phyloP scores from a whole-genome alignment of 805 yeast genomes.

The Maudiozyma serrabonitensis region DNA sequence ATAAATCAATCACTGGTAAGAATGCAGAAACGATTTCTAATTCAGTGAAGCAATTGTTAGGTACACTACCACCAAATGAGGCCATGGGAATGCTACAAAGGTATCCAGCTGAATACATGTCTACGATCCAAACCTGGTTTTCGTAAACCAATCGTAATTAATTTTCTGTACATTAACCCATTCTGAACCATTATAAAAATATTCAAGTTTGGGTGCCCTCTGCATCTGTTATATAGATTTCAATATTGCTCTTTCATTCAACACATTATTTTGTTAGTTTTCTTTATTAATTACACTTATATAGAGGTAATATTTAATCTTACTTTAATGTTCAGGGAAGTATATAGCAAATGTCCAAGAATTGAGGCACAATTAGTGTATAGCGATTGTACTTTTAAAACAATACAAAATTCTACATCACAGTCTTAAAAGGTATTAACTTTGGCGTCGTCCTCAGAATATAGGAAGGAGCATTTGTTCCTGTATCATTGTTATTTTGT shows the following conservation, averaged over 20 bases:
- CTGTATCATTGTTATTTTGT: slow-evolving; percentile 61
- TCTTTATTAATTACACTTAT: neutral
- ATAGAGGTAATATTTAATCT: neutral
- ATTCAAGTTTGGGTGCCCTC: neutral
- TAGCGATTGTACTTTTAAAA: too few species aligned
- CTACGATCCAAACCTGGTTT: slow-evolving; percentile 53
- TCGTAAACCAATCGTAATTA: slow-evolving; percentile 14
- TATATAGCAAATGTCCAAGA: too few species aligned
- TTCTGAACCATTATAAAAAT: neutral
- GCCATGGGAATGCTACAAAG: slow-evolving; percentile 55
- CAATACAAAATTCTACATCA: slow-evolving; percentile 1
- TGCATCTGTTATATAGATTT: slow-evolving; percentile 4
- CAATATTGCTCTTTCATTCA: neutral
- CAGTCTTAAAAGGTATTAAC: slow-evolving; percentile 27
- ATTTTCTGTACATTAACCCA: neutral
- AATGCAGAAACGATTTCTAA: slow-evolving; percentile 57
- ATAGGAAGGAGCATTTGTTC: slow-evolving; percentile 41
- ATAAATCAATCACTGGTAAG: slow-evolving; percentile 56
- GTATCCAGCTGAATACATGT: slow-evolving; percentile 52
- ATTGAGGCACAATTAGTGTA: too few species aligned
- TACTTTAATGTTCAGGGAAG: too few species aligned
- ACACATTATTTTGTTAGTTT: neutral
- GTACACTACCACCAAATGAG: slow-evolving; percentile 56
- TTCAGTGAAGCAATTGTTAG: slow-evolving; percentile 54
- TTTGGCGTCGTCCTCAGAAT: slow-evolving; percentile 34